These are phyloP conservation scores for Aspergillus neoniger DNA, from an alignment of 2,329 filamentous ascomycete genomes.

Conservation along the genomic window DNA sequence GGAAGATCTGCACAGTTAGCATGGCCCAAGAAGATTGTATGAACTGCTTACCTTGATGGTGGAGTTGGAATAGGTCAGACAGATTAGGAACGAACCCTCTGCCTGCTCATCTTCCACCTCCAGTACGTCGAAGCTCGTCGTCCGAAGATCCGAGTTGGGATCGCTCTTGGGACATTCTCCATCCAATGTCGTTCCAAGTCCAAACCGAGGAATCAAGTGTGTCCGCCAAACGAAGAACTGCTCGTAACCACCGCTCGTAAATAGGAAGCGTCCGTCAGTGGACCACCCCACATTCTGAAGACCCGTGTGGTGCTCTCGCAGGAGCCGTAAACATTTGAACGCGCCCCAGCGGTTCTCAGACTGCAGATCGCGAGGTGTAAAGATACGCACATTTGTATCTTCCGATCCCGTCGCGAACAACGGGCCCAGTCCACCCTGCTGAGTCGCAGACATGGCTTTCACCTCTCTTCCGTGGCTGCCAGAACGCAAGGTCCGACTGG, in stretches of 20 bases:
- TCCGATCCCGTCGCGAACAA: constrained; percentile 69
- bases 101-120: constrained; percentile 28
- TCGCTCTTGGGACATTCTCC: constrained; percentile 51
- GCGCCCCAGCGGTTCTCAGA: constrained; percentile 23
- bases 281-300: constrained; percentile 81
- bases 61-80: constrained; percentile 82
- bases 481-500: constrained; percentile 56
- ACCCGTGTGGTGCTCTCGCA: constrained; percentile 79
- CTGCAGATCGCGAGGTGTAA: constrained; percentile 23
- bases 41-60: constrained; percentile 57
- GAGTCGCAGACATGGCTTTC: constrained; percentile 59
- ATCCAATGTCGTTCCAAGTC: constrained; percentile 56
- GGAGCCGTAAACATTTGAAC: constrained; percentile 59
- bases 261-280: constrained; percentile 64
- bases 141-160: constrained; percentile 68
- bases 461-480: constrained; percentile 90
- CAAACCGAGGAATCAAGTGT: constrained; percentile 54
- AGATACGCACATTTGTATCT: constrained; percentile 76
- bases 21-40: not conserved
- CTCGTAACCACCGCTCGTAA: constrained; percentile 84
- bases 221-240: constrained; percentile 87
- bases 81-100: constrained; percentile 57
- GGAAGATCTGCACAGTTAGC: constrained; percentile 47
- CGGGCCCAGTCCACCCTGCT: constrained; percentile 15
- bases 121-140: constrained; percentile 73